phyloP scores from a whole-genome alignment of 208 protist species.

The Trypanosoma boissoni region DNA sequence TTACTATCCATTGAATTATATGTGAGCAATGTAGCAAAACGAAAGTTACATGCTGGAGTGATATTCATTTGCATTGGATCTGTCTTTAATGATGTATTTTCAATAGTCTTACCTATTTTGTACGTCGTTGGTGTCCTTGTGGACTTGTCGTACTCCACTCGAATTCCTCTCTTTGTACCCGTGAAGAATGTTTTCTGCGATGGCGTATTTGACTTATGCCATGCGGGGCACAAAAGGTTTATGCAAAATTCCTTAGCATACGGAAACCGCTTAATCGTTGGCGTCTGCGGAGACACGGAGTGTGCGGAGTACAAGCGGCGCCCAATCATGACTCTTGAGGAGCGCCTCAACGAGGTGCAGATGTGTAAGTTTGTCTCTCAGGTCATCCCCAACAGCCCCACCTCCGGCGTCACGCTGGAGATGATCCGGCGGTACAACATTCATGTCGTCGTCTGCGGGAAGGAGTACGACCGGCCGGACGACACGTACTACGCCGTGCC shows the following conservation, averaged over 20 bases:
- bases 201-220: constrained; percentile 92
- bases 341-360: constrained; percentile 85
- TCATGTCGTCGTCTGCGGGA: constrained; percentile 88
- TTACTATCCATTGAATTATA: constrained; percentile 86
- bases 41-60: constrained; percentile 85
- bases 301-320: constrained; percentile 85
- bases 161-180: constrained; percentile 89
- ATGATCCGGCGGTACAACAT: constrained; percentile 92
- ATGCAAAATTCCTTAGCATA: constrained; percentile 84
- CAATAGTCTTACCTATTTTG: constrained; percentile 49
- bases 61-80: constrained; percentile 80
- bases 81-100: constrained; percentile 84
- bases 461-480: constrained; percentile 87
- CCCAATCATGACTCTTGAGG: constrained; percentile 90
- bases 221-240: constrained; percentile 87
- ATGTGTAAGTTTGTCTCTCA: constrained; percentile 89
- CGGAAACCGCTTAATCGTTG: constrained; percentile 90
- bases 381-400: constrained; percentile 88
- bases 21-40: constrained; percentile 76
- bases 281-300: constrained; percentile 90
- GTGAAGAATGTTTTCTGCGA: constrained; percentile 91
- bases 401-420: constrained; percentile 79
- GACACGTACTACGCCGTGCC: constrained; percentile 90
- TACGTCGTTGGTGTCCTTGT: constrained; percentile 85
- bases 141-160: constrained; percentile 83